phyloP scores from a whole-genome alignment of 2,329 filamentous ascomycete species.

The Clarireedia paspali region DNA sequence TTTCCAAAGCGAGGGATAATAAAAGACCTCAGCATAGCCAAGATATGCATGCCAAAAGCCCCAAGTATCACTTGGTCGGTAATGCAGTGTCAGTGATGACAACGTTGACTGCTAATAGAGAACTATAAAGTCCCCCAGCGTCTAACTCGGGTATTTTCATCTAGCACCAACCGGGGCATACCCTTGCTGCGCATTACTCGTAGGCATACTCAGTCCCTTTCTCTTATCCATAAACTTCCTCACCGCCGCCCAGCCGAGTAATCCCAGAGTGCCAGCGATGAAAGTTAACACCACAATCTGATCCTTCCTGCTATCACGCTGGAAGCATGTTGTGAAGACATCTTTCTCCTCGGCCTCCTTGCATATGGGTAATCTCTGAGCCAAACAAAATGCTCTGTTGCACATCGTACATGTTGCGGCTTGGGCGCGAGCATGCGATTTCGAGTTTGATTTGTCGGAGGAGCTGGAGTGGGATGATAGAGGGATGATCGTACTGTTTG shows the following conservation, averaged over 20 bases:
- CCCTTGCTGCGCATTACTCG: slow-evolving; percentile 18
- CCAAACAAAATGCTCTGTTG: slow-evolving; percentile 57
- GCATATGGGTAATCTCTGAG: slow-evolving; percentile 53
- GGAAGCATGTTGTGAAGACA: slow-evolving; percentile 56
- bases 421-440: slow-evolving; percentile 26
- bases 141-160: background rate
- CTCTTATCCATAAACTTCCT: slow-evolving; percentile 40
- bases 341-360: slow-evolving; percentile 54
- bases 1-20: too few species aligned
- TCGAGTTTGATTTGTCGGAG: slow-evolving; percentile 13
- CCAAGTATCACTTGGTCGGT: background rate
- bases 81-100: background rate
- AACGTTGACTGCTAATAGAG: background rate
- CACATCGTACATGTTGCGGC: slow-evolving; percentile 50
- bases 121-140: too few species aligned
- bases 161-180: slow-evolving; percentile 21
- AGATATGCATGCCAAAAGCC: too few species aligned
- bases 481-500: slow-evolving; percentile 60
- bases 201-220: slow-evolving; percentile 21
- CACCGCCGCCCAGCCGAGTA: slow-evolving; percentile 53
- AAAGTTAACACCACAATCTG: slow-evolving; percentile 59
- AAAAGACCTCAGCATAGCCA: too few species aligned
- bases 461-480: slow-evolving; percentile 34
- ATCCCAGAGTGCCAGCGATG: slow-evolving; percentile 48
- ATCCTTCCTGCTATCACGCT: slow-evolving; percentile 60